Evolutionary conservation across 805 yeast species (phyloP), one percentile per base, ranked within the genome.

Genomic region (Sugiyamaella valdiviana): DNA sequence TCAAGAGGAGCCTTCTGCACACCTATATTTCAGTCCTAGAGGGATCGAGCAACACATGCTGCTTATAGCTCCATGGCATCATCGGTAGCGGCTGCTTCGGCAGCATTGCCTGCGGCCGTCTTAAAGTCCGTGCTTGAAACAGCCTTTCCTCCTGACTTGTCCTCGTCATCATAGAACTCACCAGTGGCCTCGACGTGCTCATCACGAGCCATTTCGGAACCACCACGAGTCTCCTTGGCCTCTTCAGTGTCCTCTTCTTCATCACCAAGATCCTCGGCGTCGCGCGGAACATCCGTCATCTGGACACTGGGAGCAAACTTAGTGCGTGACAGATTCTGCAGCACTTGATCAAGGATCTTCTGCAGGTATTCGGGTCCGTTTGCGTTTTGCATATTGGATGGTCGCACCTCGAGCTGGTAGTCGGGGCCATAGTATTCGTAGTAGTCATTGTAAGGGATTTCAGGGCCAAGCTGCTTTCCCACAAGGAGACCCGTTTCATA

Each of bases 371-470:
- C 97, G 20, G 95, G 91, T 20, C 91, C 79, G 68, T 91, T 91
- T 45, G 96, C 96, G 68, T 91, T 91, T 71, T 85, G 86, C 98
- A 91, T 91, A 68, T 91, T 91, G 10, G 95, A 84, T 10, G 96
- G 95, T 55, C 96, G 76, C 44, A 91, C 99, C 63, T 91, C 96
- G 51, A 91, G 76, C 66, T 88, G 83, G 67, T 91, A 91, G 69
- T 91, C 97, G 2, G 99, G 99, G 0, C 97, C 98, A 66, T 85
- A 91, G 71, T 91, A 91, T 69, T 91, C 98, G 69, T 87, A 91
- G 70, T 91, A 91, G 65, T 91, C 98, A 65, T 91, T 90, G 73
- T 88, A 90, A 3, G 97, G 97, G 55, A 82, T 69, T 58, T 83
- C 89, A n/a, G 63, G 57, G 16, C 67, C 58, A 65, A 73, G 52